A percentile compares a stretch with the other conserved stretches of the same genome.
phyloP scores from a whole-genome alignment of 257 asterid species.

The Verbena officinalis region DNA sequence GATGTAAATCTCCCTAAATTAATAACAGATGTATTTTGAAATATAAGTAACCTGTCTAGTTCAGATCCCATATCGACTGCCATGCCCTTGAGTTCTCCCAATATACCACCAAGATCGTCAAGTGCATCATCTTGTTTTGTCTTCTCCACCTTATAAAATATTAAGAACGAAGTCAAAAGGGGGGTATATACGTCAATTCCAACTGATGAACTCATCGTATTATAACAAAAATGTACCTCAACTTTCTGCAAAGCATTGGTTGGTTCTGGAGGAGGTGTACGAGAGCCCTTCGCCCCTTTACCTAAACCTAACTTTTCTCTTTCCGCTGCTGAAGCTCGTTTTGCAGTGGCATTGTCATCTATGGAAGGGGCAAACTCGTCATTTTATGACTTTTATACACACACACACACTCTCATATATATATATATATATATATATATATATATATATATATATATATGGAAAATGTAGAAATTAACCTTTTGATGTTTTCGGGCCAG shows the following conservation, averaged over 20 bases:
- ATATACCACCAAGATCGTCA: conserved; percentile 64
- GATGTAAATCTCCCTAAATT: too few relatives aligned
- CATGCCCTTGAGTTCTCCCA: conserved; percentile 93
- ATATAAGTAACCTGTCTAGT: conserved; percentile 54
- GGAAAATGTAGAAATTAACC: conserved; percentile 39
- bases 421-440: background rate
- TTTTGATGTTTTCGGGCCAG: conserved; percentile 69
- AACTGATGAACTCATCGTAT: background rate
- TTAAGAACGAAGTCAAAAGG: background rate
- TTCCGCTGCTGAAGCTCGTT: conserved; percentile 52
- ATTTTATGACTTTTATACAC: background rate
- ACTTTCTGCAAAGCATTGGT: conserved; percentile 73
- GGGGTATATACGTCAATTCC: too few relatives aligned
- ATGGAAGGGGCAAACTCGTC: conserved; percentile 24
- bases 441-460: background rate
- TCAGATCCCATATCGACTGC: conserved; percentile 86
- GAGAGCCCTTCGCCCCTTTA: conserved; percentile 48
- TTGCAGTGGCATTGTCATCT: conserved; percentile 61
- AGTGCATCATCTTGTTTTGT: conserved; percentile 85
- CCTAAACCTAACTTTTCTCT: conserved; percentile 74
- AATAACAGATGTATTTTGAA: background rate
- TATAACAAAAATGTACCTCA: conserved; percentile 50
- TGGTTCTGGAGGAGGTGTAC: conserved; percentile 74
- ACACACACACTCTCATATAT: background rate
- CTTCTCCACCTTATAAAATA: conserved; percentile 65